Evolutionary conservation across 768 basidiomycete genomes (phyloP).

Genomic region (Lactifluus piperatus): DNA sequence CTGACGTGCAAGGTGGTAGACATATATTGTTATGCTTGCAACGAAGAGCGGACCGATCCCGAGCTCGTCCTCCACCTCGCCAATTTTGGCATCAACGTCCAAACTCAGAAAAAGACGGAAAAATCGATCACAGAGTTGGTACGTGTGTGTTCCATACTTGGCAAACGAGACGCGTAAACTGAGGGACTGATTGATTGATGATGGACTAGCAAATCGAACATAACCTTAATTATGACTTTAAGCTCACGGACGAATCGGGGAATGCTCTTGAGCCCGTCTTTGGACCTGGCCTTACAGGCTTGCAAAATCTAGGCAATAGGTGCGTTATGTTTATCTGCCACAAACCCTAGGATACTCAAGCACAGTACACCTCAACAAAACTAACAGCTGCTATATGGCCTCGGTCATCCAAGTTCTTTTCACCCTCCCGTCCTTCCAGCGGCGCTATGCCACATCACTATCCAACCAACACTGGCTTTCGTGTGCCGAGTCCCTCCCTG

Average conservation of each 20-base stretch:
- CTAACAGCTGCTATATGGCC: conserved; percentile 87
- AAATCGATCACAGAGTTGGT: conserved; percentile 96
- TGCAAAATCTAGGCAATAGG: conserved; percentile 92
- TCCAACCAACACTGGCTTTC: conserved; percentile 44
- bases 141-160: conserved; percentile 21
- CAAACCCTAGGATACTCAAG: neutral
- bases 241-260: conserved; percentile 78
- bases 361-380: neutral
- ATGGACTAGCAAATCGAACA: conserved; percentile 81
- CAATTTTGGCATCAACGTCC: conserved; percentile 82
- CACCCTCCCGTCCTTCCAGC: conserved; percentile 66
- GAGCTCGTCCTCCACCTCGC: conserved; percentile 64
- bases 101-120: conserved; percentile 79
- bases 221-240: conserved; percentile 91
- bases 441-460: conserved; percentile 48
- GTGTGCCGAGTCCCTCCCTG: conserved; percentile 64
- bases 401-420: conserved; percentile 86
- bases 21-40: conserved; percentile 87
- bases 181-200: neutral
- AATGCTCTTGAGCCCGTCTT: conserved; percentile 82
- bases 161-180: neutral
- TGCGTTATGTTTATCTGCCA: conserved; percentile 20
- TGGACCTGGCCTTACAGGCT: conserved; percentile 82
- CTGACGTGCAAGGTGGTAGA: conserved; percentile 37
- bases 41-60: conserved; percentile 76